phyloP scores from a whole-genome alignment of 1,284 basidiomycete genomes.

The Coriolopsis trogii region DNA sequence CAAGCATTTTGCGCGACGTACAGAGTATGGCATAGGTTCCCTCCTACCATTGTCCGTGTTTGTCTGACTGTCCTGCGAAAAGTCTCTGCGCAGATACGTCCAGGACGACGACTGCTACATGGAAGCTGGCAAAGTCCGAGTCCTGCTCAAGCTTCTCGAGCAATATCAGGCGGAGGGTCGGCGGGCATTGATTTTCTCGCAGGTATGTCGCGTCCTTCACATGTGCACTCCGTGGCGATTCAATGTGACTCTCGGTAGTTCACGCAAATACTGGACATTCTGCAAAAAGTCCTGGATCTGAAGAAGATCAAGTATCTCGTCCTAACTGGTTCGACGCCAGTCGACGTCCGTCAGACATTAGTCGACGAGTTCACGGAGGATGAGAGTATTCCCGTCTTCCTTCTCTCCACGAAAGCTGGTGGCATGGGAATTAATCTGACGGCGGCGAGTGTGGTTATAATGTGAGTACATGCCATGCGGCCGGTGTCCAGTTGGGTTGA shows the following conservation, averaged over 20 bases:
- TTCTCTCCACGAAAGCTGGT: constrained; percentile 95
- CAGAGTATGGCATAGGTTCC: constrained; percentile 60
- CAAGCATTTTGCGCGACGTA: constrained; percentile 82
- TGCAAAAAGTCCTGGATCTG: constrained; percentile 84
- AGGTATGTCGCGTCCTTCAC: no score
- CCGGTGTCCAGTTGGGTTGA: not conserved
- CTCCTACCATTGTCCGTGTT: not conserved
- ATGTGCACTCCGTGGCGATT: no score
- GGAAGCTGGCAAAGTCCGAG: constrained; percentile 88
- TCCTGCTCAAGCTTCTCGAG: constrained; percentile 73
- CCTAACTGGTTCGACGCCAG: constrained; percentile 94
- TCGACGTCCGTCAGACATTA: constrained; percentile 90
- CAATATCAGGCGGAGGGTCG: constrained; percentile 74
- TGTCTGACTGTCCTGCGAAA: constrained; percentile 11
- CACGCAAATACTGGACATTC: constrained; percentile 93
- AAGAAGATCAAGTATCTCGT: constrained; percentile 81
- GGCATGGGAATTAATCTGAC: constrained; percentile 92
- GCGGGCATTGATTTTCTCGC: constrained; percentile 92
- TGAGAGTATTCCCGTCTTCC: constrained; percentile 87
- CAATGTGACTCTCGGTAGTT: no score
- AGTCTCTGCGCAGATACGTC: constrained; percentile 83
- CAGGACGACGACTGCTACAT: constrained; percentile 80
- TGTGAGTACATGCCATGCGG: constrained; percentile 47
- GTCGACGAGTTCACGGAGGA: constrained; percentile 99
- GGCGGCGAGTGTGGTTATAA: constrained; percentile 91